phyloP scores from a whole-genome alignment of 2,329 filamentous ascomycete species.

The Pseudogymnoascus sp. region DNA sequence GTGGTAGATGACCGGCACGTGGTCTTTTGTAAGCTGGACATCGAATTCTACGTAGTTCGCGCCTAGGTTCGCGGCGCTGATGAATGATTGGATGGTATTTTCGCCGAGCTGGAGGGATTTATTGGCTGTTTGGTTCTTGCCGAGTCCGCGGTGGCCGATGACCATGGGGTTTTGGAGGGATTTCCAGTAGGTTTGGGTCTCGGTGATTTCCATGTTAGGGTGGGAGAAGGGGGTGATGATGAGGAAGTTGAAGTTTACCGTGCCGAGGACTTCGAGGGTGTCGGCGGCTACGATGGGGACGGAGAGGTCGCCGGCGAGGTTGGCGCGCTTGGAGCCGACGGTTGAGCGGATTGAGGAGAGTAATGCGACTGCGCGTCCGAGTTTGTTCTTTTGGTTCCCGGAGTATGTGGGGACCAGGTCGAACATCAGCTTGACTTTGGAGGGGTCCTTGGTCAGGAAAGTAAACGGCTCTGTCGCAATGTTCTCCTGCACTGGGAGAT shows the following conservation, averaged over 20 bases:
- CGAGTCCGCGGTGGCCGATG: conserved; percentile 65
- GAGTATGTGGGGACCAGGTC: conserved; percentile 95
- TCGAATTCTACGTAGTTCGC: conserved; percentile 72
- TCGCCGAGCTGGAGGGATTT: conserved; percentile 90
- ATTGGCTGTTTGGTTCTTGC: conserved; percentile 80
- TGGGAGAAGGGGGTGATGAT: conserved; percentile 92
- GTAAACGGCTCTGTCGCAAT: conserved; percentile 89
- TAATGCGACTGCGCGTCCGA: conserved; percentile 82
- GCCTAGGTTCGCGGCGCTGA: conserved; percentile 87
- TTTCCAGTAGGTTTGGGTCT: conserved; percentile 93
- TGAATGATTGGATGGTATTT: conserved; percentile 93
- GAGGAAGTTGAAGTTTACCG: conserved; percentile 94
- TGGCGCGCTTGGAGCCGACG: conserved; percentile 80
- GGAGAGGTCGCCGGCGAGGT: conserved; percentile 82
- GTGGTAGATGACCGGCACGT: conserved; percentile 96
- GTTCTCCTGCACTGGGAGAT: conserved; percentile 88
- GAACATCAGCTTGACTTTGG: conserved; percentile 82
- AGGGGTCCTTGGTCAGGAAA: conserved; percentile 71
- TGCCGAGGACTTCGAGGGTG: conserved; percentile 82
- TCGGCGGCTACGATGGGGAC: conserved; percentile 82
- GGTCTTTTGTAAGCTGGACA: conserved; percentile 97
- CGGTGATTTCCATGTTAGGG: conserved; percentile 86
- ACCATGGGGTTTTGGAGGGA: conserved; percentile 83
- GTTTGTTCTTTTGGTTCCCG: conserved; percentile 77
- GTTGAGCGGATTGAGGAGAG: conserved; percentile 78